Conservation (phyloP, 2,329 filamentous ascomycete species). For the Aspergillus terreus region DNA sequence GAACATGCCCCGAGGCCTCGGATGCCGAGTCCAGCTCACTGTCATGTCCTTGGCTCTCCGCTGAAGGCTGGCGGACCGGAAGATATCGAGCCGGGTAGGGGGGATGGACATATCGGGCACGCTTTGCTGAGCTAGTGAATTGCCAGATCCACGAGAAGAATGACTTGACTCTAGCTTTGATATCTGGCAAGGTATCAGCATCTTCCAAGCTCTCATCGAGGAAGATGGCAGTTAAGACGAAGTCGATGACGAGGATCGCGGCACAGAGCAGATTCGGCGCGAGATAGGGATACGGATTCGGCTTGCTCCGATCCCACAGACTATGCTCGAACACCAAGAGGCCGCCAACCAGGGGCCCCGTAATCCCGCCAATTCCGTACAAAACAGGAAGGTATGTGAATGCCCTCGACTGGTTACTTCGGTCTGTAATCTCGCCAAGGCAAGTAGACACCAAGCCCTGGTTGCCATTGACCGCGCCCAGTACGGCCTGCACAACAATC, state of each 20-base stretch:
- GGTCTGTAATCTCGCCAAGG: constrained; percentile 89
- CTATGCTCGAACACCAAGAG: constrained; percentile 66
- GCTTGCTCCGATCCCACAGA: constrained; percentile 49
- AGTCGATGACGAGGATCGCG: constrained; percentile 65
- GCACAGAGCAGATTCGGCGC: constrained; percentile 79
- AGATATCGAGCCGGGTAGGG: constrained; percentile 24
- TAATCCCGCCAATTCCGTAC: constrained; percentile 93
- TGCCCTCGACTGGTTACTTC: constrained; percentile 86
- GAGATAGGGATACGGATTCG: constrained; percentile 72
- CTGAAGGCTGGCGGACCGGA: constrained; percentile 21
- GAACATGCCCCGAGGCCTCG: constrained; percentile 31
- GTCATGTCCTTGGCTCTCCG: constrained; percentile 34
- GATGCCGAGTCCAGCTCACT: constrained; percentile 45
- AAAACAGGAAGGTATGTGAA: constrained; percentile 94
- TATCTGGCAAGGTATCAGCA: constrained; percentile 57
- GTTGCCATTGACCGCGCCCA: constrained; percentile 94
- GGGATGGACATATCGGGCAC: constrained; percentile 57
- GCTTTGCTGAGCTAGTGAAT: constrained; percentile 54
- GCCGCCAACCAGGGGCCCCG: constrained; percentile 86
- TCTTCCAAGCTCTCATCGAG: constrained; percentile 82
- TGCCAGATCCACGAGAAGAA: constrained; percentile 69
- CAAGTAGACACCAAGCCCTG: constrained; percentile 92
- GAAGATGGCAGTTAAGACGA: constrained; percentile 71
- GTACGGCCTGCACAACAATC: constrained; percentile 77
- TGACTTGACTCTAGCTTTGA: constrained; percentile 56